Conservation (phyloP, 345 rosid genomes). For the Hypericum perforatum region DNA sequence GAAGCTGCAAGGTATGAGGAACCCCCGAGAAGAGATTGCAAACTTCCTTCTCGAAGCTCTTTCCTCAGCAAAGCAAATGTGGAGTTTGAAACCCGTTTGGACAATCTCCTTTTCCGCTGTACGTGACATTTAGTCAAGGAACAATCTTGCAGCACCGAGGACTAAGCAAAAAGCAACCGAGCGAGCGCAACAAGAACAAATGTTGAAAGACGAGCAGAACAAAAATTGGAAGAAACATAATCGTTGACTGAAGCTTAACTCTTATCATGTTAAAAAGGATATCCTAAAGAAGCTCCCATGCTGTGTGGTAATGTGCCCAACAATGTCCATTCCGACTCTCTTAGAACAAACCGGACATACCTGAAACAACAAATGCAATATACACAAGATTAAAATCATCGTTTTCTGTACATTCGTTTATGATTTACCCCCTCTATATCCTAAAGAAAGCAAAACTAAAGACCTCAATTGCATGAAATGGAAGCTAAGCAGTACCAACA, state of each 20-base stretch:
- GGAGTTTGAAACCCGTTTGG: slow-evolving; percentile 48
- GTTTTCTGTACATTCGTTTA: no score
- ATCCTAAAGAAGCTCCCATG: slow-evolving; percentile 65
- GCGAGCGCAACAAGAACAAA: background rate
- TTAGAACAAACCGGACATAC: slow-evolving; percentile 68
- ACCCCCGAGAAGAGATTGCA: slow-evolving; percentile 58
- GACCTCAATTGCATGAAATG: no score
- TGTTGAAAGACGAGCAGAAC: background rate
- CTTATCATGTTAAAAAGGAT: slow-evolving; percentile 36
- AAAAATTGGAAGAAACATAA: no score
- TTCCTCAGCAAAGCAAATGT: slow-evolving; percentile 52
- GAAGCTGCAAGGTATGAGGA: slow-evolving; percentile 32
- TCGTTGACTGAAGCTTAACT: background rate
- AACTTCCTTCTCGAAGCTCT: slow-evolving; percentile 58
- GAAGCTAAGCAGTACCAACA: no score
- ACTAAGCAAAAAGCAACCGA: slow-evolving; percentile 4
- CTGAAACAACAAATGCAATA: slow-evolving; percentile 29
- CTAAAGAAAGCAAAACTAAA: background rate
- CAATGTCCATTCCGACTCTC: slow-evolving; percentile 60
- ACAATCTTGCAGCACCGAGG: slow-evolving; percentile 1
- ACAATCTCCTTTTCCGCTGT: slow-evolving; percentile 60
- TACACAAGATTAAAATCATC: no score
- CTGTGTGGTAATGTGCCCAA: slow-evolving; percentile 62
- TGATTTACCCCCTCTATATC: no score
- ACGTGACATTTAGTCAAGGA: slow-evolving; percentile 57